Percentiles rank a stretch among this genome's conserved stretches.
Conservation (phyloP, 2,329 filamentous ascomycete species). For the Davidsoniella virescens region DNA sequence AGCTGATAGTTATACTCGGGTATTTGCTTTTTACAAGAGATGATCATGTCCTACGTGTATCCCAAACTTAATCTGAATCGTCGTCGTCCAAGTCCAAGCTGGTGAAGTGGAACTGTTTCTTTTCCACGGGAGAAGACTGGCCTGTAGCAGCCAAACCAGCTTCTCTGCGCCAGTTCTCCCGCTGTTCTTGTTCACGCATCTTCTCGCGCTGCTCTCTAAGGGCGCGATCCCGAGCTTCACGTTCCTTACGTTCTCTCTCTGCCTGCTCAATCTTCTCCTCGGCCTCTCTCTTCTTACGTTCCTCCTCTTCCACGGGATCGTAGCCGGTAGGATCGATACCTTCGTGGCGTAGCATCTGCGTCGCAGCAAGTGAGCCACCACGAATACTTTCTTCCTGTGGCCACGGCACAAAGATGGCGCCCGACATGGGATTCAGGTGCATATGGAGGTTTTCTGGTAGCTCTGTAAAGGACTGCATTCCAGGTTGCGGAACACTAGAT, state of each 20-base stretch:
- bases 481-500: constrained; percentile 19
- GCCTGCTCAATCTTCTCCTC: constrained; percentile 31
- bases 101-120: constrained; percentile 41
- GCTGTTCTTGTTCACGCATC: constrained; percentile 26
- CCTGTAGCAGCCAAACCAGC: constrained; percentile 18
- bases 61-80: constrained; percentile 17
- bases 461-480: constrained; percentile 21
- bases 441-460: constrained; percentile 33
- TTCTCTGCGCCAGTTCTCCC: constrained; percentile 24
- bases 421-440: constrained; percentile 38
- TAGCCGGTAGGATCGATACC: constrained; percentile 45
- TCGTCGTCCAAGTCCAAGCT: constrained; percentile 37
- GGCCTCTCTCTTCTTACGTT: constrained; percentile 33
- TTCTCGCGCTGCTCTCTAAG: constrained; percentile 25
- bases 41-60: neutral
- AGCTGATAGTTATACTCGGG: too few species aligned
- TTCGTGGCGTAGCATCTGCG: constrained; percentile 44
- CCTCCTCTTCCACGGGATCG: constrained; percentile 40
- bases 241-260: constrained; percentile 29
- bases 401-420: constrained; percentile 59
- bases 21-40: neutral
- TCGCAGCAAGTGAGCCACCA: constrained; percentile 47
- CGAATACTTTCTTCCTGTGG: constrained; percentile 54
- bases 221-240: constrained; percentile 29
- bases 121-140: constrained; percentile 21